Base-by-base conservation (phyloP, 1,284 basidiomycete genomes). In the Leccinum fuscescens region DNA sequence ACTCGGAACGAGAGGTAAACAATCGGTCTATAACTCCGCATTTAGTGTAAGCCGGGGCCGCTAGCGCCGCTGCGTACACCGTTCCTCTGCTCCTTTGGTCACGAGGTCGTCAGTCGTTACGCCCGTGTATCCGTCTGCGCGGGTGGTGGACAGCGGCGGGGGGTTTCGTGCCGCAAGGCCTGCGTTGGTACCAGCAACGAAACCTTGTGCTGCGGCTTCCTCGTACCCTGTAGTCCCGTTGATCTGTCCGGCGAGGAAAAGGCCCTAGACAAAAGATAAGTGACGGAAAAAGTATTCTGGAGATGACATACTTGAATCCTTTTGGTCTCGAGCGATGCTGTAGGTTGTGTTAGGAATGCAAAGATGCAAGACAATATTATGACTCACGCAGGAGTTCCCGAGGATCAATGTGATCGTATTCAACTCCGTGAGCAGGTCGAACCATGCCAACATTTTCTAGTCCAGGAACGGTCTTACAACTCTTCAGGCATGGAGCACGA, bases 141-240 rank as follows among this genome's bases (percentile, higher is more conserved):
- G 85, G 4, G 86, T 86, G n/a, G 96, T 71, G 3, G 86, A 69
- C 27, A 96, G 74, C 0, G 89, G 83, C 1, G 82, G 77, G 39
- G 76, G 78, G 2, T 78, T 74, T 4, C 80, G 77, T 2, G 90
- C 86, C 4, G 85, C 77, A 3, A 94, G 79, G 0, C 92, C 94
- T 0, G 93, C 94, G 63, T 96, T 96, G 58, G 93, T 87, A 2
- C 93, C 93, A 0, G 93, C 94, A 0, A 96, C 73, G 17, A 86
- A 78, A 7, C 93, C 93, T 70, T 96, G 93, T 1, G 92, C 92
- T 1, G 91, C 93, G 2, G 94, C 93, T 75, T 96, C 94, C 72
- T 96, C 94, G 70, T 96, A 96, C 1, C 93, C 93, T 1, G 93
- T 96, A 0, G 93, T 96, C 80, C 86, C 92, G 68, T 94, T 94